phyloP scores from a whole-genome alignment of 768 basidiomycete species.

The Hygrocybe punicea region DNA sequence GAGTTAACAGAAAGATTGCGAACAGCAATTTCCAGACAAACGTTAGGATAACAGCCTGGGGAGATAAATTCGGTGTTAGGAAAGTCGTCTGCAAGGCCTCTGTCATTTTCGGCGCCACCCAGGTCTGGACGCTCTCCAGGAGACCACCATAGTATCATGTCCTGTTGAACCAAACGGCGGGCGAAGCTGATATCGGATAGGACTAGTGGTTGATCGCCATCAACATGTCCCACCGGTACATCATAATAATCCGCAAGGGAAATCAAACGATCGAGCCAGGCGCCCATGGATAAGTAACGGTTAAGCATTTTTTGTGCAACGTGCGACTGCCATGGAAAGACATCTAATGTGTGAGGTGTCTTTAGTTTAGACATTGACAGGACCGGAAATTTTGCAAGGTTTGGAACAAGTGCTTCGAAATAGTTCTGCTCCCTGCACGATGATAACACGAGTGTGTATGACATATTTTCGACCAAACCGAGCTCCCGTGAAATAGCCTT shows the following conservation, averaged over 20 bases:
- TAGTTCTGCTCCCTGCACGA: constrained; percentile 81
- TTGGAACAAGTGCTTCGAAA: constrained; percentile 69
- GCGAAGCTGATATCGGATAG: constrained; percentile 90
- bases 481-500: constrained; percentile 88
- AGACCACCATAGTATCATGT: constrained; percentile 97
- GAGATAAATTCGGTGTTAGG: constrained; percentile 80
- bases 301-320: constrained; percentile 79
- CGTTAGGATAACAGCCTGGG: constrained; percentile 87
- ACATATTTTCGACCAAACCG: constrained; percentile 66
- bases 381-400: constrained; percentile 80
- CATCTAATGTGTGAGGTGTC: constrained; percentile 67
- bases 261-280: constrained; percentile 76
- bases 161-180: constrained; percentile 79
- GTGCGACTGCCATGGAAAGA: constrained; percentile 86
- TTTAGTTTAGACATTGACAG: constrained; percentile 82
- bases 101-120: constrained; percentile 89
- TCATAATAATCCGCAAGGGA: constrained; percentile 88
- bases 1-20: constrained; percentile 93
- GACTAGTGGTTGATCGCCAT: constrained; percentile 84
- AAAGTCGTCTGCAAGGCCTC: constrained; percentile 68
- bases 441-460: constrained; percentile 75
- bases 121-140: constrained; percentile 83
- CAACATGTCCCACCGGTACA: constrained; percentile 88
- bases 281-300: constrained; percentile 74
- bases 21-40: constrained; percentile 85